Conservation (phyloP, 805 yeast genomes). For the Schwanniomyces yamadae region DNA sequence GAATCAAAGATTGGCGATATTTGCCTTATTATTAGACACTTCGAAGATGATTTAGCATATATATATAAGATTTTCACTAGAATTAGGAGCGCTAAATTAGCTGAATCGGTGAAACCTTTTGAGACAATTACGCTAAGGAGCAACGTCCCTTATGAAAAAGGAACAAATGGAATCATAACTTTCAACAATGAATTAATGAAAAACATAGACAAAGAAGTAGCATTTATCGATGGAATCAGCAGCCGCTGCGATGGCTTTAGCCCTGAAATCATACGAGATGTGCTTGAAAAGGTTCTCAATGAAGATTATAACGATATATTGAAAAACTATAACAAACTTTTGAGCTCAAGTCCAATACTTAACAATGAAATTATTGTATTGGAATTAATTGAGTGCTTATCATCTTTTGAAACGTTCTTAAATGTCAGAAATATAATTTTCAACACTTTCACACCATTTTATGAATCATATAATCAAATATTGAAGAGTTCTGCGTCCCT, state of each 20-base stretch:
- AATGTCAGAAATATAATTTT: slow-evolving; percentile 10
- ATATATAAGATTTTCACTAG: slow-evolving; percentile 17
- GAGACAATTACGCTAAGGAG: slow-evolving; percentile 45
- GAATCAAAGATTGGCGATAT: slow-evolving; percentile 42
- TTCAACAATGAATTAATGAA: slow-evolving; percentile 54
- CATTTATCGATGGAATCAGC: slow-evolving; percentile 44
- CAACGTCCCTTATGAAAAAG: slow-evolving; percentile 55
- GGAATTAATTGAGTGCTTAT: slow-evolving; percentile 47
- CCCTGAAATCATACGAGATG: slow-evolving; percentile 33
- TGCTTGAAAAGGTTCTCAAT: slow-evolving; percentile 25
- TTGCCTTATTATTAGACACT: slow-evolving; percentile 45
- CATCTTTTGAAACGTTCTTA: slow-evolving; percentile 20
- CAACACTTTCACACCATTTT: slow-evolving; percentile 10
- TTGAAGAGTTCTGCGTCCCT: slow-evolving; percentile 29
- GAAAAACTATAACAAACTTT: slow-evolving; percentile 12
- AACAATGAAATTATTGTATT: slow-evolving; percentile 29
- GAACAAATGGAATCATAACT: slow-evolving; percentile 54
- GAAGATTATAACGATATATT: slow-evolving; percentile 14
- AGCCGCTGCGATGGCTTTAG: slow-evolving; percentile 26
- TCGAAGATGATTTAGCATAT: slow-evolving; percentile 25
- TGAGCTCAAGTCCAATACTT: slow-evolving; percentile 13
- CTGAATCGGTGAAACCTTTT: slow-evolving; percentile 43
- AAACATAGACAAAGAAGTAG: slow-evolving; percentile 49
- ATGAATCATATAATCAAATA: slow-evolving; percentile 16
- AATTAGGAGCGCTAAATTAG: slow-evolving; percentile 30